Evolutionary conservation across 2,329 filamentous ascomycete genomes (phyloP).

Genomic region (Lachnellula willkommii): DNA sequence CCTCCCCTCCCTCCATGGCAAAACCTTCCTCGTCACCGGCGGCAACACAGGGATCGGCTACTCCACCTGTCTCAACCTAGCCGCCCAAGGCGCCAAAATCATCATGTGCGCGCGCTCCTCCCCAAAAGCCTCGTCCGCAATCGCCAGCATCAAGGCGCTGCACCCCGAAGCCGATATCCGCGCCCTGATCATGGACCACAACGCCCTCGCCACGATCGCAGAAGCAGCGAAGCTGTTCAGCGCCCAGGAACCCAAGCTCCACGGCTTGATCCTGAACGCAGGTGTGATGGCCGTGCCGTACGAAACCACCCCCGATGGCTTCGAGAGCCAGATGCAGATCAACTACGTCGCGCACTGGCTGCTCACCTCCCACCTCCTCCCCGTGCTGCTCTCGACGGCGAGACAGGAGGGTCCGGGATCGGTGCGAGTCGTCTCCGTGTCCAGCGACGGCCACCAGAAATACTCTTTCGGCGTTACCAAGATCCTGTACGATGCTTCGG

Average conservation of each 20-base stretch:
- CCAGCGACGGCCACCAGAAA: constrained; percentile 15
- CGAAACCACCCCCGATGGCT: constrained; percentile 29
- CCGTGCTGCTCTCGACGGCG: constrained; percentile 12
- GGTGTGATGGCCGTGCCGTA: constrained; percentile 38
- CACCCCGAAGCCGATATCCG: constrained; percentile 45
- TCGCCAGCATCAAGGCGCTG: constrained; percentile 27
- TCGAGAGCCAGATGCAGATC: constrained; percentile 33
- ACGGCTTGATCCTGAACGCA: constrained; percentile 42
- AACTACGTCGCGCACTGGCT: constrained; percentile 34
- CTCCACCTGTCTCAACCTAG: constrained; percentile 44
- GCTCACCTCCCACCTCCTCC: constrained; percentile 13
- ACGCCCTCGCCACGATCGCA: constrained; percentile 26
- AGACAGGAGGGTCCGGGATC: constrained; percentile 9
- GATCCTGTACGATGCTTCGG: constrained; percentile 8
- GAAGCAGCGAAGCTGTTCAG: constrained; percentile 28
- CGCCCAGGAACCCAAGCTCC: constrained; percentile 29
- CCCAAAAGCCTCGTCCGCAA: constrained; percentile 34
- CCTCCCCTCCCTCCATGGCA: constrained; percentile 37
- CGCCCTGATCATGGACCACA: constrained; percentile 22
- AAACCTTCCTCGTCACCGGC: constrained; percentile 39
- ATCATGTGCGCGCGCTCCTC: constrained; percentile 44
- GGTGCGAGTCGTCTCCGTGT: constrained; percentile 12
- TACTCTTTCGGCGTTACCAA: constrained; percentile 5
- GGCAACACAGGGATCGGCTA: constrained; percentile 36
- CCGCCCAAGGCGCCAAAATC: constrained; percentile 42